phyloP scores from a whole-genome alignment of 164 flowering plant species.

The Liquidambar formosana region DNA sequence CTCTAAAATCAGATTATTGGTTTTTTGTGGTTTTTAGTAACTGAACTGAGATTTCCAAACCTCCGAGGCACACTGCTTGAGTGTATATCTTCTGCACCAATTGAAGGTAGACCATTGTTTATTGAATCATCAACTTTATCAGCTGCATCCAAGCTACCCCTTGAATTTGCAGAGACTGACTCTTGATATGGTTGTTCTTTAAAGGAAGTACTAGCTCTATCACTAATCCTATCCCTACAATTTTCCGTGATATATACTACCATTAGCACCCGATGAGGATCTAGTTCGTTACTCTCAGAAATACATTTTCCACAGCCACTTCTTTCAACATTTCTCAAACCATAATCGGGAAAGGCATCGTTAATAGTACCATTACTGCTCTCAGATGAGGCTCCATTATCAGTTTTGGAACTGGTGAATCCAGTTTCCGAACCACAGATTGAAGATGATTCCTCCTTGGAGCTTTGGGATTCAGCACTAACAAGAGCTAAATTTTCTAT shows the following conservation, averaged over 20 bases:
- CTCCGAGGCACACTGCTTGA: slow-evolving; percentile 30
- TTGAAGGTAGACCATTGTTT: slow-evolving; percentile 18
- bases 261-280: slow-evolving; percentile 25
- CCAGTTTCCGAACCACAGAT: slow-evolving; percentile 20
- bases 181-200: slow-evolving; percentile 35
- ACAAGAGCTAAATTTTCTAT: slow-evolving; percentile 20
- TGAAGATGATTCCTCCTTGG: slow-evolving; percentile 21
- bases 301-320: slow-evolving; percentile 26
- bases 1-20: too few relatives aligned
- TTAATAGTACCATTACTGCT: slow-evolving; percentile 21
- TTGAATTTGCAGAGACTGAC: slow-evolving; percentile 27
- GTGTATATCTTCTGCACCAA: slow-evolving; percentile 18
- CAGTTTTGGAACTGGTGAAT: slow-evolving; percentile 25
- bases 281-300: slow-evolving; percentile 39
- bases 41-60: slow-evolving; percentile 21
- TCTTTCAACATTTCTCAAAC: slow-evolving; percentile 23
- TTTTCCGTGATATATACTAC: slow-evolving; percentile 21
- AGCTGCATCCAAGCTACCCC: slow-evolving; percentile 23
- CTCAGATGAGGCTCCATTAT: slow-evolving; percentile 30
- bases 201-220: slow-evolving; percentile 39
- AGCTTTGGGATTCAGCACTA: slow-evolving; percentile 16
- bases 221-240: slow-evolving; percentile 26
- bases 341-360: slow-evolving; percentile 18
- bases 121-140: slow-evolving; percentile 26
- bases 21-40: too few relatives aligned